A percentile compares a stretch with the other conserved stretches of the same genome.
phyloP scores from a whole-genome alignment of 805 yeast genomes.

The Debaryomyces hansenii region DNA sequence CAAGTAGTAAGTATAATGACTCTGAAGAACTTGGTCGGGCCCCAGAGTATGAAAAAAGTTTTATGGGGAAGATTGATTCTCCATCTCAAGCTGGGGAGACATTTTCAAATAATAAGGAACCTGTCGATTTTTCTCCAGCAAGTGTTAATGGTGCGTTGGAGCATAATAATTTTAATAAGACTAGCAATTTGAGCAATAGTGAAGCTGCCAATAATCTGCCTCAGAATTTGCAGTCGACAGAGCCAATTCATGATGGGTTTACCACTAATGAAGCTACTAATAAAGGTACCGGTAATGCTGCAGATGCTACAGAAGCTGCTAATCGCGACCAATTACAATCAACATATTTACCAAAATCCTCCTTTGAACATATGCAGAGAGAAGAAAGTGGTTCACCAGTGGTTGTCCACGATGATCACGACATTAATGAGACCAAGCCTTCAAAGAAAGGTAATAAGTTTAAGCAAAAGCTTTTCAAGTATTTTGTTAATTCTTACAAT shows the following conservation, averaged over 20 bases:
- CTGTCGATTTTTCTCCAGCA: neutral
- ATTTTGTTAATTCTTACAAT: conserved; percentile 31
- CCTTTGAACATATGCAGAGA: neutral
- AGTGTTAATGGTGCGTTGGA: neutral
- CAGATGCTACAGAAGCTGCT: neutral
- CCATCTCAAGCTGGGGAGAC: neutral
- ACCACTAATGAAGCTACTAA: neutral
- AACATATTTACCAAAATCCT: neutral
- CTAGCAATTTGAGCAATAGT: neutral
- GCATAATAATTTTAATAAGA: neutral
- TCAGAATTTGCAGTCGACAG: neutral
- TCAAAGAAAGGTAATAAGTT: conserved; percentile 16
- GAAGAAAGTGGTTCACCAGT: neutral
- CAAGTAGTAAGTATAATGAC: too few species aligned
- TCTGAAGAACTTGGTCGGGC: too few species aligned
- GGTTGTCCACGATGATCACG: neutral
- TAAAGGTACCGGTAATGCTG: neutral
- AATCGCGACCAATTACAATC: neutral
- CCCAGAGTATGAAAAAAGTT: too few species aligned
- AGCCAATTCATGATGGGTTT: neutral
- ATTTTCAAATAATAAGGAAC: neutral
- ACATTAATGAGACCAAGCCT: neutral
- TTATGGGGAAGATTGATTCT: too few species aligned
- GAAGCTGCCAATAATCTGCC: neutral
- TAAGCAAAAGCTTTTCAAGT: conserved; percentile 25